These are phyloP conservation scores for Fusarium albidum DNA, from an alignment of 2,329 filamentous ascomycete species.

Conservation along the genomic window DNA sequence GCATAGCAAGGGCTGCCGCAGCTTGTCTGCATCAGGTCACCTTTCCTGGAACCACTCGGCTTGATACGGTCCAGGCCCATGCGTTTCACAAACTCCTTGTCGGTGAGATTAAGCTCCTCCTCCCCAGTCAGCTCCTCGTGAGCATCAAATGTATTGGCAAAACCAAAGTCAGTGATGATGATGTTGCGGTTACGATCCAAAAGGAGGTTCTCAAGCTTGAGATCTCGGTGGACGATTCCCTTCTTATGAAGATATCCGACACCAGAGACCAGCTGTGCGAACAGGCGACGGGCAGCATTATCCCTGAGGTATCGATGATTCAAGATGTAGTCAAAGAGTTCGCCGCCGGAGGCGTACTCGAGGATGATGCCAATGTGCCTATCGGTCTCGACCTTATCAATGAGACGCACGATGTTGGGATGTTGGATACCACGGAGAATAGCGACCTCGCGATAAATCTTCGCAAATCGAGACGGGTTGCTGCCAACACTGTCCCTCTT, in stretches of 20 bases:
- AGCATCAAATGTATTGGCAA: slow-evolving; percentile 96
- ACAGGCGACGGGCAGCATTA: slow-evolving; percentile 85
- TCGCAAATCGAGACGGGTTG: slow-evolving; percentile 88
- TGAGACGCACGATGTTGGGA: slow-evolving; percentile 94
- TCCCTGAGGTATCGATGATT: slow-evolving; percentile 98
- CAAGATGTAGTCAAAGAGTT: slow-evolving; percentile 97
- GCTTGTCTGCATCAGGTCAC: slow-evolving; percentile 98
- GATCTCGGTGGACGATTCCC: slow-evolving; percentile 95
- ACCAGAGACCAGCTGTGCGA: slow-evolving; percentile 94
- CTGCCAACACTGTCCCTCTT: slow-evolving; percentile 88
- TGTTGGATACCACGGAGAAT: slow-evolving; percentile 90
- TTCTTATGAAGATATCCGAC: slow-evolving; percentile 99
- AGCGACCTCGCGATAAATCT: slow-evolving; percentile 96
- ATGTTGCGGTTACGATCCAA: slow-evolving; percentile 98
- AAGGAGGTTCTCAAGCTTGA: slow-evolving; percentile 95
- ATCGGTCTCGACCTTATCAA: slow-evolving; percentile 99
- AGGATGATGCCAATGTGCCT: slow-evolving; percentile 97
- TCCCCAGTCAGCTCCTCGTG: slow-evolving; percentile 88
- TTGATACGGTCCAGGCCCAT: slow-evolving; percentile 84
- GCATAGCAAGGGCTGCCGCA: slow-evolving; percentile 98
- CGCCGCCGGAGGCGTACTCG: slow-evolving; percentile 96
- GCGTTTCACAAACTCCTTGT: slow-evolving; percentile 87
- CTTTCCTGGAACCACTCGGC: slow-evolving; percentile 78
- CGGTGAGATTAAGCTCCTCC: slow-evolving; percentile 85
- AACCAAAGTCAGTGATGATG: slow-evolving; percentile 99